Evolutionary conservation across 1,139 yeast species (phyloP), one percentile per base, ranked within the genome.

Genomic region (Diutina pseudorugosa): DNA sequence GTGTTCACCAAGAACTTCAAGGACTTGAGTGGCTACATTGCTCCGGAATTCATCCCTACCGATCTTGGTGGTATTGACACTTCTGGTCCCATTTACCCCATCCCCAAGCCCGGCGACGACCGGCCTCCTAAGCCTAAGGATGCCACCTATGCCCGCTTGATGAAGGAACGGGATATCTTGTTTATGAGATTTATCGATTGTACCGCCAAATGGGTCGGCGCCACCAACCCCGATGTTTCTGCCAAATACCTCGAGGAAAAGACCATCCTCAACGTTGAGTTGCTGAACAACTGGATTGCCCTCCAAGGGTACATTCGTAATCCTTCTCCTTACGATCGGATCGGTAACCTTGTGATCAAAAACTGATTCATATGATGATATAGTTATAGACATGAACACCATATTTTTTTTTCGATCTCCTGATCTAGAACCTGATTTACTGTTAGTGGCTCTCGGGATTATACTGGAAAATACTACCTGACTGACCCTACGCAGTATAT

Each of bases 301-400:
- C 65, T 84, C 53, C 95, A 89, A 62, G 89, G 90, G 0, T 86
- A 83, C 60, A 66, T 85, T 48, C 79, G 96, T 62, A 79, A 85
- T 42, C 78, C 85, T 60, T 76, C 85, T 27, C 66, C 78, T 40
- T 84, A 76, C 62, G 96, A 89, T 64, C 75, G 89, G 57, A 67
- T 54, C 43, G 59, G 58, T 9, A 53, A 52, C 47, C 40, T 55
- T 27, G 19, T 9, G 1, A 25, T 23, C 23, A 25, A 11, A n/a
- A 45, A 45, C 21, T 45, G 27, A 27, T 16, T 18, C n/a, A 42
- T n/a, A 41, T 41, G 36, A 30, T 30, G 36, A 30, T 30, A 30
- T 30, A 30, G 36, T 30, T 30, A 30, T 30, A 30, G 36, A 30
- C 36, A 30, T 30, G 36, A 30, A 11, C 36, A 30, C 8, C 36